Base-by-base conservation (phyloP, 2,329 filamentous ascomycete genomes). In the Camillea tinctor region DNA sequence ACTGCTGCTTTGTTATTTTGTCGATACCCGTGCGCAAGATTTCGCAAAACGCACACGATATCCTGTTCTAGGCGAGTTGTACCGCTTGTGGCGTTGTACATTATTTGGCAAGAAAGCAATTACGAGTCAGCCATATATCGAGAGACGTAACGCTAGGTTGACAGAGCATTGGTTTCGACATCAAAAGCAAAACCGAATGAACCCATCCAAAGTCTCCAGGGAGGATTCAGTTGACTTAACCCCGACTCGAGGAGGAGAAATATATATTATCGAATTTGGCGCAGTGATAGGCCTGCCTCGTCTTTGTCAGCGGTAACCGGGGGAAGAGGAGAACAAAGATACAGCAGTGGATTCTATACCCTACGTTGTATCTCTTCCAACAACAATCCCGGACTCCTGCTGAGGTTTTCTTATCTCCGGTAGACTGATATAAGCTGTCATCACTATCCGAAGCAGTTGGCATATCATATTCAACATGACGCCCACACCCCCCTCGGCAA, bases 401-500 rank as follows among this genome's bases (percentile, higher is more conserved):
- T 17, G 6, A n/a, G 17, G 11, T 6, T 15, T 15, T 2, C 36
- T 44, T 44, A 44, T 44, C 11, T 44, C 36, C 36, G 36, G 36
- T 11, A 15, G 36, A n/a, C 36, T 44, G 6, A 11, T 44, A 44
- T n/a, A 17, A 4, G 36, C 15, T 44, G 5, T 44, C 7, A 15
- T 4, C 36, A 44, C 36, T 44, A 44, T 44, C n/a, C 6, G 13
- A 30, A 11, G 6, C 36, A 3, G 36, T 6, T n/a, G 36, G 36
- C 36, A 11, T 44, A 44, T 44, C 6, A 15, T 44, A 44, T 55
- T 61, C 72, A 76, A 58, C 63, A 92, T 92, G 90, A 87, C 88
- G 61, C 90, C 90, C 22, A 93, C 91, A 55, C 89, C 91, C 58
- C 88, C 89, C 20, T 93, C 90, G 26, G 91, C 89, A 57, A 88